phyloP scores from a whole-genome alignment of 345 rosid species.

The Citrus sp. region DNA sequence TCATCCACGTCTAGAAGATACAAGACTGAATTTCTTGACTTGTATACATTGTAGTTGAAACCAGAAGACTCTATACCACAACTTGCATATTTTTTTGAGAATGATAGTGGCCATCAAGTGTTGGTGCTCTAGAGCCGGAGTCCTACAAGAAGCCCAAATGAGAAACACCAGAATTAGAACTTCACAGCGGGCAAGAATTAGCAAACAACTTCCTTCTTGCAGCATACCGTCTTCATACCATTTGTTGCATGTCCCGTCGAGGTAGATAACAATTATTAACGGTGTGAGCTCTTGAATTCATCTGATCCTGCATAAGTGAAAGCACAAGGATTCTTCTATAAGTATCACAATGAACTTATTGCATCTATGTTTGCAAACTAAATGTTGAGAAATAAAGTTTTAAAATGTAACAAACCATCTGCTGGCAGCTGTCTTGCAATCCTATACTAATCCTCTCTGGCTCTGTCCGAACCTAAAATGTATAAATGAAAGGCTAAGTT shows the following conservation, averaged over 20 bases:
- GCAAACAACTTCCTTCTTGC: neutral
- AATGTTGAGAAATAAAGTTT: neutral
- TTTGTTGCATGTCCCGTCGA: slow-evolving; percentile 38
- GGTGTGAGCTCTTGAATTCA: slow-evolving; percentile 38
- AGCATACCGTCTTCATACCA: slow-evolving; percentile 19
- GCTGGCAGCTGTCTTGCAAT: slow-evolving; percentile 39
- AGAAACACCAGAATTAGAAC: slow-evolving; percentile 6
- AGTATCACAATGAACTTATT: neutral
- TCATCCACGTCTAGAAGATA: neutral
- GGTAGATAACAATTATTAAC: slow-evolving; percentile 42
- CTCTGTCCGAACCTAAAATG: slow-evolving; percentile 33
- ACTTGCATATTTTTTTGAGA: slow-evolving; percentile 42
- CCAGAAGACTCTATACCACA: slow-evolving; percentile 30
- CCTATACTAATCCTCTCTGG: slow-evolving; percentile 27
- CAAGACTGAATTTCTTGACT: neutral
- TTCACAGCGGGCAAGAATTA: neutral
- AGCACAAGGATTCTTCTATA: neutral
- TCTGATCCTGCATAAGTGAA: slow-evolving; percentile 34
- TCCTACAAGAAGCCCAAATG: slow-evolving; percentile 28
- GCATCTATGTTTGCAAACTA: slow-evolving; percentile 5
- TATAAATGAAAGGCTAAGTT: slow-evolving; percentile 4
- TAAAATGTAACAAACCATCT: slow-evolving; percentile 30
- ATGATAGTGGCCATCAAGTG: slow-evolving; percentile 38
- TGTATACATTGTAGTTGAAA: neutral
- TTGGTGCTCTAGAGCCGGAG: slow-evolving; percentile 43